These are phyloP conservation scores for Agrocybe pediades DNA, from an alignment of 768 basidiomycete genomes.

Conservation along the genomic window DNA sequence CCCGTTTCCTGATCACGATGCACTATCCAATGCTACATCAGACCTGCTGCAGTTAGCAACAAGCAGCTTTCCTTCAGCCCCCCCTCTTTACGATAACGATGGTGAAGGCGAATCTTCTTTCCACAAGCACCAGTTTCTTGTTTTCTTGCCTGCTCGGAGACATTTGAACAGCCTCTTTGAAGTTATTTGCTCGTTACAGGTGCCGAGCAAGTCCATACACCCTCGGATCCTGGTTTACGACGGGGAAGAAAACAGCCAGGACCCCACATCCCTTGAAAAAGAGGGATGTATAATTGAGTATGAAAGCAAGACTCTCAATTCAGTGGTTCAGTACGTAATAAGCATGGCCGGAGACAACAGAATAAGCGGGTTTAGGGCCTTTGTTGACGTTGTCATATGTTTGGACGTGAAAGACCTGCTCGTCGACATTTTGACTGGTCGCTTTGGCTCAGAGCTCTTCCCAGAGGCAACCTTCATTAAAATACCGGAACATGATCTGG, in stretches of 20 bases:
- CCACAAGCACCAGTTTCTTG: slow-evolving; percentile 11
- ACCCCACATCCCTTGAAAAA: not conserved
- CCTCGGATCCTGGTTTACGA: slow-evolving; percentile 22
- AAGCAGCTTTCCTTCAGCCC: too few species aligned
- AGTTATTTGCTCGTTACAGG: slow-evolving; percentile 23
- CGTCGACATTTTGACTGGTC: slow-evolving; percentile 10
- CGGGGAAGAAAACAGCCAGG: slow-evolving; percentile 10
- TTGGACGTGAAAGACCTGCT: slow-evolving; percentile 13
- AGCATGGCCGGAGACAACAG: slow-evolving; percentile 7
- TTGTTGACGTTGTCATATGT: slow-evolving; percentile 10
- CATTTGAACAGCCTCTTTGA: slow-evolving; percentile 14
- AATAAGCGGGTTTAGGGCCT: not conserved
- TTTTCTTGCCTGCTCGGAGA: slow-evolving; percentile 19
- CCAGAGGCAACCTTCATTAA: slow-evolving; percentile 16
- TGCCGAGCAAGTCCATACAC: not conserved
- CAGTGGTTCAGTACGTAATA: slow-evolving; percentile 1
- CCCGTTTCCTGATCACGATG: too few species aligned
- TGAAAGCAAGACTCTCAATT: slow-evolving; percentile 3
- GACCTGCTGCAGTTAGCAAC: too few species aligned
- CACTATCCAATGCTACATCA: too few species aligned
- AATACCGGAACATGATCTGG: slow-evolving; percentile 23
- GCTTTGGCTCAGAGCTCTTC: not conserved
- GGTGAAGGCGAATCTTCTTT: not conserved
- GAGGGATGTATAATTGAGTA: slow-evolving; percentile 12
- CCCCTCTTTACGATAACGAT: not conserved